phyloP scores from a whole-genome alignment of 257 asterid genomes.

The Solanum paucissectum region DNA sequence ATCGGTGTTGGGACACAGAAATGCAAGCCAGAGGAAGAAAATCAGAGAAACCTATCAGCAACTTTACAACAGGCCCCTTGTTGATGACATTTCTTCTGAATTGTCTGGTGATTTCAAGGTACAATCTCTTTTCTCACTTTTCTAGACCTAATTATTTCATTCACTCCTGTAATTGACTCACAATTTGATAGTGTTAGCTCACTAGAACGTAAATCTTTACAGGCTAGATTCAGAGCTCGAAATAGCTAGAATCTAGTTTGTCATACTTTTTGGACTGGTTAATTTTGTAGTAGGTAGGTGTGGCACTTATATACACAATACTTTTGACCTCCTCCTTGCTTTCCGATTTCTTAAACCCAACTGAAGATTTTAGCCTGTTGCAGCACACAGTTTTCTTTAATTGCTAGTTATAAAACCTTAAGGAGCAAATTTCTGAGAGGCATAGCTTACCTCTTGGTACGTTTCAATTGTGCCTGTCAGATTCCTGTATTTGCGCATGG shows the following conservation, averaged over 20 bases:
- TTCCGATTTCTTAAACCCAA: no score
- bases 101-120: slow-evolving; percentile 81
- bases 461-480: background rate
- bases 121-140: background rate
- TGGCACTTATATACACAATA: background rate
- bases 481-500: background rate
- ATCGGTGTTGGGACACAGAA: slow-evolving; percentile 50
- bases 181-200: background rate
- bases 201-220: background rate
- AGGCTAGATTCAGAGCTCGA: background rate
- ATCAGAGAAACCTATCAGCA: slow-evolving; percentile 48
- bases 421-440: background rate
- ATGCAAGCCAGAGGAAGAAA: slow-evolving; percentile 48
- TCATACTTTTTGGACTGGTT: background rate
- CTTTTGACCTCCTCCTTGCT: background rate
- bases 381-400: no score
- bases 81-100: slow-evolving; percentile 38
- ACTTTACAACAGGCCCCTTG: slow-evolving; percentile 48
- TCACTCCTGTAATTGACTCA: background rate
- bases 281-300: background rate
- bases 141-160: background rate
- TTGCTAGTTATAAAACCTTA: background rate
- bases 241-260: no score
- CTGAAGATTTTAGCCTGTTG: no score
- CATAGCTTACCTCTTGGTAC: background rate